Conservation (phyloP, 2,329 filamentous ascomycete genomes). For the Epichloe glyceriae region DNA sequence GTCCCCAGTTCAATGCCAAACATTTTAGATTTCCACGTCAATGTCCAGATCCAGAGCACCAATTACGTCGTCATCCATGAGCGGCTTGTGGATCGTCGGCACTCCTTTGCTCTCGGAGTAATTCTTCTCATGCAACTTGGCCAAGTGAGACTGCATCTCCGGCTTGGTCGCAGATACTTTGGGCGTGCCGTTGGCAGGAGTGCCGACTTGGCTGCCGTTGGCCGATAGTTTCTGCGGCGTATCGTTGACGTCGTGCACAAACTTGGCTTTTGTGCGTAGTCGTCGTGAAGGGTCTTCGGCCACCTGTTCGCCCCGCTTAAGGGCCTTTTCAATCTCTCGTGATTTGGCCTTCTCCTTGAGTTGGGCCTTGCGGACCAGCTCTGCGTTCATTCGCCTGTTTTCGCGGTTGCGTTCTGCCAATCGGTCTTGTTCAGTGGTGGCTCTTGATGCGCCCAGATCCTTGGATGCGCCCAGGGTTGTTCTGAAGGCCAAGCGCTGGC, state of each 20-base stretch:
- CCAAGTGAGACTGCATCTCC: slow-evolving; percentile 35
- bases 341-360: slow-evolving; percentile 60
- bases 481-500: slow-evolving; percentile 61
- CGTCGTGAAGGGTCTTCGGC: slow-evolving; percentile 47
- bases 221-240: slow-evolving; percentile 30
- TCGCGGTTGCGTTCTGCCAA: slow-evolving; percentile 72
- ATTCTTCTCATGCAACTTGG: slow-evolving; percentile 39
- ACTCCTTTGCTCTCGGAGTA: slow-evolving; percentile 45
- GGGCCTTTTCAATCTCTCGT: slow-evolving; percentile 46
- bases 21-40: slow-evolving; percentile 63
- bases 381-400: slow-evolving; percentile 74
- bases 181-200: slow-evolving; percentile 41
- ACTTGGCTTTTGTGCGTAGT: slow-evolving; percentile 54
- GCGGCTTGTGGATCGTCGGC: slow-evolving; percentile 60
- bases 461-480: slow-evolving; percentile 46
- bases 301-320: slow-evolving; percentile 50
- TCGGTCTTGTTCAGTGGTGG: slow-evolving; percentile 61
- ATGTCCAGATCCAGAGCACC: slow-evolving; percentile 80
- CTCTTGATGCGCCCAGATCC: slow-evolving; percentile 32
- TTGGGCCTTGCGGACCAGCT: slow-evolving; percentile 83
- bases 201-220: slow-evolving; percentile 36
- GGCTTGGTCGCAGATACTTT: slow-evolving; percentile 31
- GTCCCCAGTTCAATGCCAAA: no score
- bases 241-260: slow-evolving; percentile 50
- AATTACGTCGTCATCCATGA: slow-evolving; percentile 88